Conservation (phyloP, 805 yeast genomes). For the Metschnikowia drakensbergensis region DNA sequence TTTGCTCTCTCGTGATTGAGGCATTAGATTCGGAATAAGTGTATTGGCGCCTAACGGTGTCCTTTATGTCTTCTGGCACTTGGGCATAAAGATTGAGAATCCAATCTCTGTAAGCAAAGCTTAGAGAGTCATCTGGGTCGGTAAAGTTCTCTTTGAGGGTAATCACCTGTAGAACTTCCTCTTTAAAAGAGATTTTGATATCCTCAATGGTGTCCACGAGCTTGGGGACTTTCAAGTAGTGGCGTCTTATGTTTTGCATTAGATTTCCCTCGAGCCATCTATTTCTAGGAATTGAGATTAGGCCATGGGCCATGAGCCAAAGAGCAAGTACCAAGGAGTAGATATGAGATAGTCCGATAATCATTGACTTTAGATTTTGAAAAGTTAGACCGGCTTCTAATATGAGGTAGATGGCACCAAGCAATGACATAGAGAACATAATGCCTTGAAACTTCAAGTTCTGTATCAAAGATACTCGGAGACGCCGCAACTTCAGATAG, state of each 20-base stretch:
- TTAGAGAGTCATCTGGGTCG: conserved; percentile 18
- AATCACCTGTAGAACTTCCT: conserved; percentile 55
- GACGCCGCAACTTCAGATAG: conserved; percentile 41
- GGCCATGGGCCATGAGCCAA: conserved; percentile 84
- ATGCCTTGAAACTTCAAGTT: conserved; percentile 60
- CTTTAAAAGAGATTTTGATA: conserved; percentile 56
- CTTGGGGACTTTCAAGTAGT: conserved; percentile 53
- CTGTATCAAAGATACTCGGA: conserved; percentile 54
- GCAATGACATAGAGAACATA: conserved; percentile 48
- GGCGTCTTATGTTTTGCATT: conserved; percentile 27
- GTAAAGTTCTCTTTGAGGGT: conserved; percentile 48
- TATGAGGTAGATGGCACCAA: conserved; percentile 58
- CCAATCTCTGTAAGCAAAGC: conserved; percentile 57
- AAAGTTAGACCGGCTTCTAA: conserved; percentile 51
- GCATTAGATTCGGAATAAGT: conserved; percentile 18
- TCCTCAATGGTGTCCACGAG: conserved; percentile 62
- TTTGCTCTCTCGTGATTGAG: conserved; percentile 27
- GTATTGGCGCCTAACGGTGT: conserved; percentile 30
- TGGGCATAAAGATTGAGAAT: conserved; percentile 51
- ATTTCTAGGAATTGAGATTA: conserved; percentile 60
- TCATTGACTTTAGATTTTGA: conserved; percentile 56
- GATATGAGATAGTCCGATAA: conserved; percentile 73
- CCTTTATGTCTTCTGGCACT: conserved; percentile 39
- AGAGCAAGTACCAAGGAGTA: conserved; percentile 70
- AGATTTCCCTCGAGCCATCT: conserved; percentile 37